Conservation (phyloP, 495 filamentous ascomycete genomes). For the Staphylotrichum longicolle region DNA sequence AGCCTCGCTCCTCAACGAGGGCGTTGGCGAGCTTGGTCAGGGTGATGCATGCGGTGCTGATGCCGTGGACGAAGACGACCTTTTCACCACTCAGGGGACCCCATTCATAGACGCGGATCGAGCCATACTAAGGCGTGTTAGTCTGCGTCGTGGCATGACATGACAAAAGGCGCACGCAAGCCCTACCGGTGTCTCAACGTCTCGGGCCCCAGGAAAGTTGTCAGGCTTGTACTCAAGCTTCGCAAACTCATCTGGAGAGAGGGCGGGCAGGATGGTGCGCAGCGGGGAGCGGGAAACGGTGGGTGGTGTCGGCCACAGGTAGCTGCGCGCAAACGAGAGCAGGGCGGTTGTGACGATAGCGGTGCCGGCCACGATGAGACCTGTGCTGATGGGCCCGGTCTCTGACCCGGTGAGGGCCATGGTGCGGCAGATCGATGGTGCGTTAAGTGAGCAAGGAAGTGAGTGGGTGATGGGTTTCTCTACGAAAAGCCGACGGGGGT, state of each 20-base stretch:
- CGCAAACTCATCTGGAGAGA: conserved; percentile 33
- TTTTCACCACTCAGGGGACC: conserved; percentile 78
- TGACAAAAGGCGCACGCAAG: conserved; percentile 18
- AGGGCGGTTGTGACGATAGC: conserved; percentile 35
- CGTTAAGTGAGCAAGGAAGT: background rate
- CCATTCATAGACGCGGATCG: conserved; percentile 83
- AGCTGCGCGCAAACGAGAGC: conserved; percentile 32
- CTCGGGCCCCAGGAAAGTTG: conserved; percentile 44
- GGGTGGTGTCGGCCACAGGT: conserved; percentile 37
- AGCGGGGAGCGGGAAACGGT: conserved; percentile 40
- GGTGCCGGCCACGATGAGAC: conserved; percentile 25
- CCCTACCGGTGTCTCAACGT: conserved; percentile 45
- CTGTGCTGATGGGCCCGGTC: conserved; percentile 2
- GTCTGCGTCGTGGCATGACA: background rate
- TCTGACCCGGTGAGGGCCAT: conserved; percentile 11
- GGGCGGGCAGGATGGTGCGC: conserved; percentile 32
- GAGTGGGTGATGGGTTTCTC: background rate
- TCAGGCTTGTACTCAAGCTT: conserved; percentile 40
- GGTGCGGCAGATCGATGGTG: background rate
- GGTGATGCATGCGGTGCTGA: conserved; percentile 76
- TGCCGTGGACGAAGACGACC: conserved; percentile 81
- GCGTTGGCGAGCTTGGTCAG: conserved; percentile 64
- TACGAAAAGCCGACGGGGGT: too few species aligned
- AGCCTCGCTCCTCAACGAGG: conserved; percentile 66
- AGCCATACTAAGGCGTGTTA: conserved; percentile 62